phyloP scores from a whole-genome alignment of 2,329 filamentous ascomycete species.

The Verticillium isaacii region DNA sequence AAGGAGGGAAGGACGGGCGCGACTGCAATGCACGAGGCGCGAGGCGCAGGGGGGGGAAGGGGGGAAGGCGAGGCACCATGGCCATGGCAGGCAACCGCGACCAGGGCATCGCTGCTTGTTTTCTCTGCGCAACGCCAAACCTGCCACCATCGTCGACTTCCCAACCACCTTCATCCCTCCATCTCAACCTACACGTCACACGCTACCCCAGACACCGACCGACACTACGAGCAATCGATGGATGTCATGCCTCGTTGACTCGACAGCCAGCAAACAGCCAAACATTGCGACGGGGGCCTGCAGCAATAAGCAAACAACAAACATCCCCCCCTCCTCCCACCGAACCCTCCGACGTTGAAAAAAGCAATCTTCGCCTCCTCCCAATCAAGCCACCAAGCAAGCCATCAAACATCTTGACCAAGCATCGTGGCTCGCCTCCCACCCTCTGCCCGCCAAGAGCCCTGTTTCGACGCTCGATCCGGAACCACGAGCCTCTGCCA shows the following conservation, averaged over 20 bases:
- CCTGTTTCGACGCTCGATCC: not conserved
- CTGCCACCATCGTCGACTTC: not conserved
- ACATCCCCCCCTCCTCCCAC: not conserved
- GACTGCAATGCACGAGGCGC: not conserved
- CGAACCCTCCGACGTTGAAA: not conserved
- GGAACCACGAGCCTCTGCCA: not conserved
- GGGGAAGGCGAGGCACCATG: not conserved
- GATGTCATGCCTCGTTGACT: not conserved
- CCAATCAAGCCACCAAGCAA: not conserved
- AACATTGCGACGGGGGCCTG: not conserved
- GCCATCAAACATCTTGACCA: not conserved
- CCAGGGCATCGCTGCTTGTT: not conserved
- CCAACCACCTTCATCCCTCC: not conserved
- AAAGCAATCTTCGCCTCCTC: not conserved
- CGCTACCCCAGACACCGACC: not conserved
- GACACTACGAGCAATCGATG: not conserved
- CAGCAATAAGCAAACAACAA: not conserved
- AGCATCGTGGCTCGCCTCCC: not conserved
- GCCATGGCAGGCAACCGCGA: not conserved
- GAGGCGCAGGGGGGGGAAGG: not conserved
- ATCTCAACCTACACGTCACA: not conserved
- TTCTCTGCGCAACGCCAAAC: not conserved
- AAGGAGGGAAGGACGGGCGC: not conserved
- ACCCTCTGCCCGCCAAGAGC: not conserved
- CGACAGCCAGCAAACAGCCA: not conserved